A percentile compares a stretch with the other conserved stretches of the same genome.
These are phyloP conservation scores for Wickerhamomyces sp. DNA, from an alignment of 1,139 yeast genomes.

Conservation along the genomic window DNA sequence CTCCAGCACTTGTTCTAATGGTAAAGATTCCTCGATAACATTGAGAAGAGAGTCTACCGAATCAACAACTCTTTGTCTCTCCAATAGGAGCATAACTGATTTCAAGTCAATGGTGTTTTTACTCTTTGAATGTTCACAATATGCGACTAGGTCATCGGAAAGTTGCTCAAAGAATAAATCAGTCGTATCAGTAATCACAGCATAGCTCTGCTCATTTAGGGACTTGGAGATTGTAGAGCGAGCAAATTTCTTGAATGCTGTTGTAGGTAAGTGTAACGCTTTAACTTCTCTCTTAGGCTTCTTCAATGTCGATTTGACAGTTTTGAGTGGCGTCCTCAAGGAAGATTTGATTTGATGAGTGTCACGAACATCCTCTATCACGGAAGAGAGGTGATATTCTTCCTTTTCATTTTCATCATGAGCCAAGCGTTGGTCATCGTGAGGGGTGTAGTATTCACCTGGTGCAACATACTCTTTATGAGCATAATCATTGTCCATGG, in stretches of 20 bases:
- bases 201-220: slow-evolving; percentile 8
- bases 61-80: slow-evolving; percentile 16
- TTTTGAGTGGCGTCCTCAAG: no score
- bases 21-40: slow-evolving; percentile 14
- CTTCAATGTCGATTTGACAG: no score
- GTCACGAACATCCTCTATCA: no score
- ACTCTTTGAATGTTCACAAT: slow-evolving; percentile 14
- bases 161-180: slow-evolving; percentile 15
- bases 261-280: slow-evolving; percentile 2
- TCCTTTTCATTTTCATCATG: neutral
- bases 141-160: slow-evolving; percentile 13
- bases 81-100: slow-evolving; percentile 11
- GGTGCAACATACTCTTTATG: no score
- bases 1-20: slow-evolving; percentile 18
- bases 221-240: slow-evolving; percentile 10
- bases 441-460: no score
- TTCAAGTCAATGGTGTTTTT: slow-evolving; percentile 10
- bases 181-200: slow-evolving; percentile 10
- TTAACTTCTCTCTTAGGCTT: neutral
- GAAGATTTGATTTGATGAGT: no score
- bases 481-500: neutral
- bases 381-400: neutral
- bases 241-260: slow-evolving; percentile 4
- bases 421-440: no score
- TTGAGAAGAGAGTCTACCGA: slow-evolving; percentile 9